A percentile compares a stretch with the other conserved stretches of the same genome.
These are phyloP conservation scores for Phytophthora europaea DNA, from an alignment of 352 stramenopile species.

Conservation along the genomic window DNA sequence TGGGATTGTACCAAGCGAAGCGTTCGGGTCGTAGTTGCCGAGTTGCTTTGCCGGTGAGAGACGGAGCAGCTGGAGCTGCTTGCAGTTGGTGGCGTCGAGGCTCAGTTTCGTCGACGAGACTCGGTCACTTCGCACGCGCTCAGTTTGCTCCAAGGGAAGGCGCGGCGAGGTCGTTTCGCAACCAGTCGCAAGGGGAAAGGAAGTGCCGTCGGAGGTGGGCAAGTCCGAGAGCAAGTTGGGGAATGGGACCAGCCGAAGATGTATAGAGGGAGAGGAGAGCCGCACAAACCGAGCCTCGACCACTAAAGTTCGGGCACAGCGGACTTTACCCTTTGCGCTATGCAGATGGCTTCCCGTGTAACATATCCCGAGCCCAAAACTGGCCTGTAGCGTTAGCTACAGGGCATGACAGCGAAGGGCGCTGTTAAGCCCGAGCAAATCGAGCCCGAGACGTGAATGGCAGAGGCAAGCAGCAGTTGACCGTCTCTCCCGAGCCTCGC, in stretches of 20 bases:
- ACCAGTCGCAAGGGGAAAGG: conserved; percentile 4
- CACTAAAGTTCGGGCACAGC: conserved; percentile 38
- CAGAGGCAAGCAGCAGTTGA: conserved; percentile 31
- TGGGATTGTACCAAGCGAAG: conserved; percentile 44
- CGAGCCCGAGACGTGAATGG: conserved; percentile 17
- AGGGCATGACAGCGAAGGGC: conserved; percentile 1
- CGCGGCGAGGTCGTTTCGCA: conserved; percentile 7
- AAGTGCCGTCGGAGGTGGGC: conserved; percentile 15
- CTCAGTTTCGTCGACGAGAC: conserved; percentile 31
- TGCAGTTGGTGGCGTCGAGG: conserved; percentile 35
- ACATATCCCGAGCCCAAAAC: conserved; percentile 21
- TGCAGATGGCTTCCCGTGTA: conserved; percentile 37
- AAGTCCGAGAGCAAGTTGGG: conserved; percentile 11
- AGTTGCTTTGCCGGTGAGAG: conserved; percentile 36
- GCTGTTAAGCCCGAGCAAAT: conserved; percentile 31
- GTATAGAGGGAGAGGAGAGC: conserved; percentile 12
- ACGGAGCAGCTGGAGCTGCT: conserved; percentile 21
- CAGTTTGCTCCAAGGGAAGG: conserved; percentile 15
- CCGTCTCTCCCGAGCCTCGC: conserved; percentile 26
- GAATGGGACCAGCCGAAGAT: neutral
- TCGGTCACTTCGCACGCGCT: conserved; percentile 19
- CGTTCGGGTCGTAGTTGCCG: conserved; percentile 13
- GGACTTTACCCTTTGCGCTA: conserved; percentile 32
- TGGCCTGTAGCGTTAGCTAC: conserved; percentile 35
- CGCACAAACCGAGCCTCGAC: conserved; percentile 12